These are phyloP conservation scores for Phytophthora uliginosa DNA, from an alignment of 352 stramenopile genomes.

Conservation along the genomic window DNA sequence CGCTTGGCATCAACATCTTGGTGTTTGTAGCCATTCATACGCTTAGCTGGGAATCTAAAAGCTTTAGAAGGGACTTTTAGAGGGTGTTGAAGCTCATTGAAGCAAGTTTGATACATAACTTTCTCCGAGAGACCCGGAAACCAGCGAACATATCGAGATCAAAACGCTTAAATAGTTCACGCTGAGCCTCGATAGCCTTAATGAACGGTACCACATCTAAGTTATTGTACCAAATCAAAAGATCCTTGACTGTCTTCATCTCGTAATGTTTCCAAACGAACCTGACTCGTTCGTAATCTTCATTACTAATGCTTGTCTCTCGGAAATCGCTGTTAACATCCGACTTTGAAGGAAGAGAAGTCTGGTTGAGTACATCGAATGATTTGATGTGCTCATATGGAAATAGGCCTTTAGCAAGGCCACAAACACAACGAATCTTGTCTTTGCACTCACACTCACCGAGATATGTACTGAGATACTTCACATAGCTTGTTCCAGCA, in stretches of 20 bases:
- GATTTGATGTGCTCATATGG: neutral
- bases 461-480: slow-evolving; percentile 41
- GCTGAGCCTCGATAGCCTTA: neutral
- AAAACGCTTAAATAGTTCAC: neutral
- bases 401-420: neutral
- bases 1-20: no score
- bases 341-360: no score
- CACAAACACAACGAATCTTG: slow-evolving; percentile 43
- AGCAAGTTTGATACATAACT: neutral
- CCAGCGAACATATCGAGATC: neutral
- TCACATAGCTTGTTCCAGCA: slow-evolving; percentile 38
- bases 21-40: no score
- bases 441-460: slow-evolving; percentile 43
- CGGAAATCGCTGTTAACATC: no score
- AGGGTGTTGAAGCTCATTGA: no score
- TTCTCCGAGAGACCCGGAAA: neutral
- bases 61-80: no score
- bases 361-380: neutral
- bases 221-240: neutral
- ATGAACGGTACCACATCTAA: neutral
- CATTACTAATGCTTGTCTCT: no score
- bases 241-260: neutral
- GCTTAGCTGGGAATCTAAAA: no score
- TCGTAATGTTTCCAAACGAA: neutral
- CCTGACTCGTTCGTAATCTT: neutral